Conservation (phyloP, 2,329 filamentous ascomycete species). For the Clathrospora elynae region DNA sequence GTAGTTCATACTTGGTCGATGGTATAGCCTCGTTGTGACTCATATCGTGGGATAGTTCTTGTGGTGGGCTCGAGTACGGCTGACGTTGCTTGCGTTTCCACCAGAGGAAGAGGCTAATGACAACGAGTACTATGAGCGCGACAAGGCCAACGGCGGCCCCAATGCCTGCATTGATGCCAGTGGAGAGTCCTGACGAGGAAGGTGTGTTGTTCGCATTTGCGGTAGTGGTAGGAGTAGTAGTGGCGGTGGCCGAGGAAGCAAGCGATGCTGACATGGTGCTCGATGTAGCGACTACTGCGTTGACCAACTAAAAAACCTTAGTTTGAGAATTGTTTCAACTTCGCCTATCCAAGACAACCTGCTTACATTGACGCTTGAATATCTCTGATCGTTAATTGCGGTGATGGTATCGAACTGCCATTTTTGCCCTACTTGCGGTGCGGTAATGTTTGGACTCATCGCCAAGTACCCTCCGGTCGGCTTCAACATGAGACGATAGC, state of each 20-base stretch:
- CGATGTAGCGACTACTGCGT: conserved; percentile 3
- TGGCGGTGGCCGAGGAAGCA: conserved; percentile 4
- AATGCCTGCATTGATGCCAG: conserved; percentile 27
- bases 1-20: conserved; percentile 17
- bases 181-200: conserved; percentile 25
- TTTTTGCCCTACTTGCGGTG: conserved; percentile 19
- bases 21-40: too few species aligned
- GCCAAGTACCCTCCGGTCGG: conserved; percentile 11
- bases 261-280: background rate
- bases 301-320: conserved; percentile 11
- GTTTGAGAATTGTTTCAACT: background rate
- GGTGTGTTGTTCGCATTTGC: conserved; percentile 5
- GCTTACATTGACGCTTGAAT: conserved; percentile 22
- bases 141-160: conserved; percentile 22
- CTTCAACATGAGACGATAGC: conserved; percentile 20
- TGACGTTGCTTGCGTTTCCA: conserved; percentile 22
- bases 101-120: conserved; percentile 61
- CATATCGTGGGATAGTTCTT: background rate
- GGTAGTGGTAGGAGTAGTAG: conserved; percentile 20
- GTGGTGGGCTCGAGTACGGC: background rate
- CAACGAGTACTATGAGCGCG: conserved; percentile 60
- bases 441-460: conserved; percentile 24
- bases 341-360: background rate
- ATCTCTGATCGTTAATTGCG: conserved; percentile 21
- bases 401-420: conserved; percentile 18